A percentile compares a stretch with the other conserved stretches of the same genome.
These are phyloP conservation scores for Brassica balearica DNA, from an alignment of 441 rosid genomes.

Conservation along the genomic window DNA sequence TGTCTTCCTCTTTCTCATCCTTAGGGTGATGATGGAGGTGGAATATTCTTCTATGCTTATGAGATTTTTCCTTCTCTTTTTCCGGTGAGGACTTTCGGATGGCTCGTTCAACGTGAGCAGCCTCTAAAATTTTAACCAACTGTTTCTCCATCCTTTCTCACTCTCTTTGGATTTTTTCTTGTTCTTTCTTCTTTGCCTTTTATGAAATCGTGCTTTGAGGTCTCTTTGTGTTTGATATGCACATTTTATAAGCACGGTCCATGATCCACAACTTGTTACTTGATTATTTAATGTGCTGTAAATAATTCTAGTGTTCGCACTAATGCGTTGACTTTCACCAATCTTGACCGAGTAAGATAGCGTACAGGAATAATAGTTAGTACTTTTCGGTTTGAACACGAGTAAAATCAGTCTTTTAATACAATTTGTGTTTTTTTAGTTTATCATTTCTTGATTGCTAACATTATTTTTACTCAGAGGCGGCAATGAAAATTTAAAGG, in stretches of 20 bases:
- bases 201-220: conserved; percentile 1
- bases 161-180: background rate
- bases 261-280: conserved; percentile 19
- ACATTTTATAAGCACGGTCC: conserved; percentile 18
- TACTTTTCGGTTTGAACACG: background rate
- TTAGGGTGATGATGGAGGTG: conserved; percentile 36
- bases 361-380: background rate
- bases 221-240: background rate
- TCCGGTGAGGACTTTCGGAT: conserved; percentile 6
- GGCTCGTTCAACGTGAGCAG: conserved; percentile 19
- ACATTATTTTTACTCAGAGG: background rate
- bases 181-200: background rate
- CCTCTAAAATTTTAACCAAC: conserved; percentile 17
- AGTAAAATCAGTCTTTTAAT: background rate
- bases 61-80: conserved; percentile 21
- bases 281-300: background rate
- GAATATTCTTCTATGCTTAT: conserved; percentile 35
- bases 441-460: background rate
- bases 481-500: background rate
- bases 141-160: conserved; percentile 25
- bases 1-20: conserved; percentile 26
- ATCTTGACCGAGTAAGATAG: conserved; percentile 20
- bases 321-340: conserved; percentile 22
- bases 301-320: conserved; percentile 13
- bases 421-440: background rate